A percentile compares a stretch with the other conserved stretches of the same genome.
Conservation (phyloP, 1,139 yeast species). For the Pichia terricola region DNA sequence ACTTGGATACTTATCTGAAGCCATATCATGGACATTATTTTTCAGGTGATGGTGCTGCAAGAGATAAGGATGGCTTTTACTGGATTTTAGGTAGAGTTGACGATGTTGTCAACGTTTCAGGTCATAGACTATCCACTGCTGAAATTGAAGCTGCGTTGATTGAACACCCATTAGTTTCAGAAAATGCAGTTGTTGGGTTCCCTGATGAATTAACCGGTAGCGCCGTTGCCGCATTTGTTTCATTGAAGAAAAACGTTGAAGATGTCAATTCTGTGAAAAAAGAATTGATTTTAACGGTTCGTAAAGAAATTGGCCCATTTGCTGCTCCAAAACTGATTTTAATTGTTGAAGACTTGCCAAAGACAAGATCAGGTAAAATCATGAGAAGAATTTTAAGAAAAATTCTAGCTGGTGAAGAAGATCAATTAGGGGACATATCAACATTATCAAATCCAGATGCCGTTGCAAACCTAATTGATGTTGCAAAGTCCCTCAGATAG, state of each 20-base stretch:
- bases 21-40: conserved; percentile 65
- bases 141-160: conserved; percentile 74
- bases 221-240: conserved; percentile 74
- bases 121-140: conserved; percentile 73
- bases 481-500: conserved; percentile 28
- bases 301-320: conserved; percentile 77
- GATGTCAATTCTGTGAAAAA: conserved; percentile 41
- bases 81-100: conserved; percentile 81
- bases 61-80: conserved; percentile 66
- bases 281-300: conserved; percentile 60
- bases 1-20: conserved; percentile 59
- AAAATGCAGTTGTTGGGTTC: conserved; percentile 73
- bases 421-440: conserved; percentile 70
- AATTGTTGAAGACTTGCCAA: conserved; percentile 69
- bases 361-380: conserved; percentile 76
- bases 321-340: conserved; percentile 72
- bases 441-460: conserved; percentile 67
- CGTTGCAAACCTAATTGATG: conserved; percentile 54
- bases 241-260: conserved; percentile 40
- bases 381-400: conserved; percentile 79
- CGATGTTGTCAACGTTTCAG: conserved; percentile 75
- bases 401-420: conserved; percentile 70
- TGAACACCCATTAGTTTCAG: conserved; percentile 62
- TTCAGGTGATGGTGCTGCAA: conserved; percentile 78
- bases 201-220: conserved; percentile 77